Percentiles rank a stretch among this genome's conserved stretches.
Evolutionary conservation across 2,329 filamentous ascomycete species (phyloP).

Genomic region (Cadophora sp.): DNA sequence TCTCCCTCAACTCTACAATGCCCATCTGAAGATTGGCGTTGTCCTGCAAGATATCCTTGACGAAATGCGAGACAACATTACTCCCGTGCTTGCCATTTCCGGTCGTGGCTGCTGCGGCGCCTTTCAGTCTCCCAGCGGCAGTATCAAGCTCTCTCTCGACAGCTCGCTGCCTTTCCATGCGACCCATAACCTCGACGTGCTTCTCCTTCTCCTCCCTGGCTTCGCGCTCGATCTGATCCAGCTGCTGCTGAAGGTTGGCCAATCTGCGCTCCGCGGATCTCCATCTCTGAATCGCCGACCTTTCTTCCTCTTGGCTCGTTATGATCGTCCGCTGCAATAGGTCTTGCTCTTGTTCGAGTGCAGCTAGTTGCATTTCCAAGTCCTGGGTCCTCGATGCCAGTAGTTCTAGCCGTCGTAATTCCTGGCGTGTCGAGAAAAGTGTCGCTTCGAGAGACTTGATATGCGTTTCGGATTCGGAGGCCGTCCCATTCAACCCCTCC

Average conservation of each 20-base stretch:
- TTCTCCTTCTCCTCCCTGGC: slow-evolving; percentile 79
- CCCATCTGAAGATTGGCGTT: slow-evolving; percentile 93
- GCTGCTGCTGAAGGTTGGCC: slow-evolving; percentile 80
- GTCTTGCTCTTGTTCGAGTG: slow-evolving; percentile 83
- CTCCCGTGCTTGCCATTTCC: slow-evolving; percentile 64
- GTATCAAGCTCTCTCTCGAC: slow-evolving; percentile 84
- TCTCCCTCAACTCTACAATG: slow-evolving; percentile 87
- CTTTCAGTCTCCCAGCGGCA: slow-evolving; percentile 81
- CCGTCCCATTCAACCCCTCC: slow-evolving; percentile 80
- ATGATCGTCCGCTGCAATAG: slow-evolving; percentile 72
- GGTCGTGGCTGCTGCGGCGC: slow-evolving; percentile 70
- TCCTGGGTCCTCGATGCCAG: slow-evolving; percentile 77
- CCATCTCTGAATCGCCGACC: slow-evolving; percentile 82
- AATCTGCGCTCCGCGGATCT: slow-evolving; percentile 83
- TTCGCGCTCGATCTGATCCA: slow-evolving; percentile 88
- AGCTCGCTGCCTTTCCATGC: slow-evolving; percentile 82
- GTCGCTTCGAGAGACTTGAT: slow-evolving; percentile 79
- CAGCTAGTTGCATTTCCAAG: slow-evolving; percentile 79
- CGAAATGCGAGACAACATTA: slow-evolving; percentile 90
- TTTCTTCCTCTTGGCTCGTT: slow-evolving; percentile 75
- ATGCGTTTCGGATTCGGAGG: slow-evolving; percentile 79
- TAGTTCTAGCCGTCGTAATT: slow-evolving; percentile 75
- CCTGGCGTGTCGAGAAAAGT: slow-evolving; percentile 77
- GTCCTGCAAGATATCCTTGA: slow-evolving; percentile 92
- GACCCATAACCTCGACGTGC: slow-evolving; percentile 79